Base-by-base conservation (phyloP, 768 basidiomycete species). In the Macrolepiota fuliginosa region DNA sequence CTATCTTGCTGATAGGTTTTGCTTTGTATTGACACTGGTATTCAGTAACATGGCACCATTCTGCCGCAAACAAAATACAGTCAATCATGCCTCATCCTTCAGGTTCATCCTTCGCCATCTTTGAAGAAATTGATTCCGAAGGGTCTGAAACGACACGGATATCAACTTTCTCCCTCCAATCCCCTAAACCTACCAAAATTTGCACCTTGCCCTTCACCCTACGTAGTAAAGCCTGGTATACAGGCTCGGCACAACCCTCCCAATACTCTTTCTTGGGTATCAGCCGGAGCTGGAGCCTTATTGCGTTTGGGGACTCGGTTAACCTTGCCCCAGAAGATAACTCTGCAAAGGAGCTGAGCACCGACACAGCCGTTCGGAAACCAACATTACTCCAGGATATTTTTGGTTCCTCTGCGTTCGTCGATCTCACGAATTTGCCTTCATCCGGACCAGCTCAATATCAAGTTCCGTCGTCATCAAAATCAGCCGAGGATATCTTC, bases 311-410 rank as follows among this genome's bases (percentile, higher is more conserved):
- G 1, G 87, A 93, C 63, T 66, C 68, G 61, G 73, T 79, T 17
- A 73, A 81, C 22, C 68, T 70, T 24, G 73, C 78, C 52, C 79
- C 79, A 12, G 80, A 82, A 42, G 80, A 79, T 19, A 67, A 76
- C 3, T 72, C 74, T 13, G 74, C 81, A 19, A 77, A 71, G 37
- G 78, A 72, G 42, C 74, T 80, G 60, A 69, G 61, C 54, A 68
- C 70, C 52, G 69, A 67, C 22, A 62, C 69, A 10, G 40, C 62
- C 17, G 40, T 68, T 58, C 68, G 64, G 65, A 78, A 65, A 63
- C 77, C 80, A 61, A 90, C 92, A 7, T 77, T 97, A 6, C 93
- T 96, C 75, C 90, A 93, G 71, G 94, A 96, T 69, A 91, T 96
- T 69, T 97, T 96, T 69, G 95, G 95, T 40, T 78, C 83, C 62